A percentile compares a stretch with the other conserved stretches of the same genome.
Evolutionary conservation across 306 rosid genomes (phyloP).

Genomic region (Dryas octopetala): DNA sequence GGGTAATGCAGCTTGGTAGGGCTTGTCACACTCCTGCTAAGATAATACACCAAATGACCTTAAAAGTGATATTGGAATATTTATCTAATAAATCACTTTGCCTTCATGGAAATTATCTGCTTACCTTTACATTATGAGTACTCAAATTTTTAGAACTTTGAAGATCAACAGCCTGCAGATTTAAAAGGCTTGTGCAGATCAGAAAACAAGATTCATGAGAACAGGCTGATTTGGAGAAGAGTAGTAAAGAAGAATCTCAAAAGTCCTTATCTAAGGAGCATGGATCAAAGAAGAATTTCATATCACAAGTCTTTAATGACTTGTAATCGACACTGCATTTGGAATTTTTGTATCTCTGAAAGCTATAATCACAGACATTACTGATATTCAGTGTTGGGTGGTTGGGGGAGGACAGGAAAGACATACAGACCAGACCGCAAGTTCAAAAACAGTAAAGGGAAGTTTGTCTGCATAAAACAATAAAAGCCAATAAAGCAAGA

Average conservation of each 20-base stretch:
- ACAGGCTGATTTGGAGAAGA: not conserved
- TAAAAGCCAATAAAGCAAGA: not conserved
- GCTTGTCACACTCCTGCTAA: constrained; percentile 52
- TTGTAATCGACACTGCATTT: not conserved
- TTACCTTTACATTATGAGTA: constrained; percentile 59
- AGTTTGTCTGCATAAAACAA: not conserved
- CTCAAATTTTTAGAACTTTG: constrained; percentile 53
- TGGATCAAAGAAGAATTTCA: not conserved
- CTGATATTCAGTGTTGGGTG: not conserved
- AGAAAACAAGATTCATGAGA: constrained; percentile 24
- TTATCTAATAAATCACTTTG: constrained; percentile 12
- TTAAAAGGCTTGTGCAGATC: constrained; percentile 33
- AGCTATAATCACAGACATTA: not conserved
- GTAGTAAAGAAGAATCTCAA: not conserved
- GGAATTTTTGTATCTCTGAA: not conserved
- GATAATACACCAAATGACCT: constrained; percentile 21
- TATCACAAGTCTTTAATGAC: not conserved
- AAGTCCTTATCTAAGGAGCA: not conserved
- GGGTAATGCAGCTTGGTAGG: constrained; percentile 60
- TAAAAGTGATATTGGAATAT: constrained; percentile 24
- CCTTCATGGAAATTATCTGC: constrained; percentile 12
- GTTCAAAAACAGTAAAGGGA: not conserved
- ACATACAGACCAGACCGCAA: not conserved
- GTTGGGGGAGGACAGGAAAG: not conserved
- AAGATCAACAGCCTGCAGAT: constrained; percentile 87